phyloP scores from a whole-genome alignment of 208 protist genomes.

The Zelonia costaricensis region DNA sequence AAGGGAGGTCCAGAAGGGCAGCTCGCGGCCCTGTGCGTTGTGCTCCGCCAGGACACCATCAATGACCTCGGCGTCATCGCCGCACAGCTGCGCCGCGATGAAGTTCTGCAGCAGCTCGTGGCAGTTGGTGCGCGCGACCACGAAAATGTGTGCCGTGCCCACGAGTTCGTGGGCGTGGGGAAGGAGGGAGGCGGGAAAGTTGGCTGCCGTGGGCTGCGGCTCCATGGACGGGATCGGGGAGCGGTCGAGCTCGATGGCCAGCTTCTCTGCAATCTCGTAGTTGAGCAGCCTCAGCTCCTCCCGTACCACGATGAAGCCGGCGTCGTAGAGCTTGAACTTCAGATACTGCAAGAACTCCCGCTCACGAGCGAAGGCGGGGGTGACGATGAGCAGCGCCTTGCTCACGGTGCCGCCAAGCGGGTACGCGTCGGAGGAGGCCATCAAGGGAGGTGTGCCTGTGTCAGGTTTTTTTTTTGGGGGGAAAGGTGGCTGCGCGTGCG shows the following conservation, averaged over 20 bases:
- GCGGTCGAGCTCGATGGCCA: constrained; percentile 53
- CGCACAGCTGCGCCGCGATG: constrained; percentile 41
- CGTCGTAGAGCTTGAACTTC: constrained; percentile 81
- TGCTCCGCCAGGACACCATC: constrained; percentile 20
- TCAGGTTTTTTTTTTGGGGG: too few species aligned
- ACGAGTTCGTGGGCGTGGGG: constrained; percentile 43
- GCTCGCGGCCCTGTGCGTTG: constrained; percentile 17
- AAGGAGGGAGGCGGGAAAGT: constrained; percentile 21
- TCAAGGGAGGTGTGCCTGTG: too few species aligned
- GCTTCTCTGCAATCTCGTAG: constrained; percentile 66
- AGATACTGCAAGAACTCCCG: constrained; percentile 71
- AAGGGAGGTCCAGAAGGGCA: constrained; percentile 35
- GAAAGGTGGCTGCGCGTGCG: too few species aligned
- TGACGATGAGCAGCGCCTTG: constrained; percentile 67
- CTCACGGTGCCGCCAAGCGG: constrained; percentile 64
- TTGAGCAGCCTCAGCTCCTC: constrained; percentile 83
- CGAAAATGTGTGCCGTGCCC: constrained; percentile 70
- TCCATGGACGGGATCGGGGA: constrained; percentile 4
- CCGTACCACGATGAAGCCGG: constrained; percentile 82
- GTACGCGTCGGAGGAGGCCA: constrained; percentile 23
- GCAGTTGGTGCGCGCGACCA: constrained; percentile 74
- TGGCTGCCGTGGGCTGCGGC: constrained; percentile 4
- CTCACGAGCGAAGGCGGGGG: constrained; percentile 54
- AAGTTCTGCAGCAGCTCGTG: constrained; percentile 54
- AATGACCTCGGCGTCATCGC: constrained; percentile 41